Conservation (phyloP, 164 flowering plant species). For the Magnolia sinica region DNA sequence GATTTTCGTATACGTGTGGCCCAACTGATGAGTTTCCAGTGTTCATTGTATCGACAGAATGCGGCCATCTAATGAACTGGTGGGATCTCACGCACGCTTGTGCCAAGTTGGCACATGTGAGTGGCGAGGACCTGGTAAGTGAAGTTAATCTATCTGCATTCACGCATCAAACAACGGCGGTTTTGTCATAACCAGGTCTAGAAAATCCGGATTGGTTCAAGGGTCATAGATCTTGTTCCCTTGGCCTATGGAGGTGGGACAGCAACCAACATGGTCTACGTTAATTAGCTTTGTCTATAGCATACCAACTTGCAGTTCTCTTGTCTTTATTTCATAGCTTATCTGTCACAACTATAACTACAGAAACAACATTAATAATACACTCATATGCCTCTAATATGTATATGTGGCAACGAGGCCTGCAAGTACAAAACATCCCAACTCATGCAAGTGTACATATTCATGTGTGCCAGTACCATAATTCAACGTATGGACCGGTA, state of each 20-base stretch:
- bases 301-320: not conserved
- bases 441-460: not conserved
- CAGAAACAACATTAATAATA: not conserved
- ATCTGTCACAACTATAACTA: not conserved
- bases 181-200: constrained; percentile 7
- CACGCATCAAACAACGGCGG: constrained; percentile 4
- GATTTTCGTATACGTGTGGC: no score
- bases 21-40: no score
- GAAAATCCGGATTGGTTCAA: not conserved
- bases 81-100: no score
- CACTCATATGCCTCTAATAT: not conserved
- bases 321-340: not conserved
- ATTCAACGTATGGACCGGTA: not conserved
- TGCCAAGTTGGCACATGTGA: no score
- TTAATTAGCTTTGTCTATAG: not conserved
- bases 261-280: not conserved
- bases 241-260: not conserved
- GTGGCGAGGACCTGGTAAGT: no score
- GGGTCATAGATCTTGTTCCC: not conserved
- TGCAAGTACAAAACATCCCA: not conserved
- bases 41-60: no score
- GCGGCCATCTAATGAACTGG: no score
- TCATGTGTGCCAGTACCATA: not conserved
- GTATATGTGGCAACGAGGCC: not conserved
- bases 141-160: not conserved